Percentiles rank a stretch among this genome's conserved stretches.
Conservation (phyloP, 164 flowering plant species). For the Magnolia sinica region DNA sequence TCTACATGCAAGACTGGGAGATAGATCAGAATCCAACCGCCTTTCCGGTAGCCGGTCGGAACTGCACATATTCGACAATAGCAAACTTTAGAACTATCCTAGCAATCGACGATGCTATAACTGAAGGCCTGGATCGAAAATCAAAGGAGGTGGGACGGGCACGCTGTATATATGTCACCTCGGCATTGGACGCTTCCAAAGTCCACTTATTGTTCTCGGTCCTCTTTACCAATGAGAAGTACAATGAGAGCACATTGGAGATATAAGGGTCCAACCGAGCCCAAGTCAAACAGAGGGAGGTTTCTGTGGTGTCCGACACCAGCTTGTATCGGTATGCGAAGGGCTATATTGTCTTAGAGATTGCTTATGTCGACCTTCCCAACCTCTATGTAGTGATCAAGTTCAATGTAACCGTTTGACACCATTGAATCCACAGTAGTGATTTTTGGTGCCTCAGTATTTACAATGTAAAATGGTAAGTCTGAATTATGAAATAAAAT, state of each 20-base stretch:
- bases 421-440: background rate
- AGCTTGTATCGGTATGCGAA: background rate
- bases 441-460: background rate
- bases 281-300: background rate
- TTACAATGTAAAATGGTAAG: background rate
- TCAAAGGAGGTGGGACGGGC: constrained; percentile 1
- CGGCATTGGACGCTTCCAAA: background rate
- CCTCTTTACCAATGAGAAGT: background rate
- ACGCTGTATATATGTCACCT: background rate
- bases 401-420: background rate
- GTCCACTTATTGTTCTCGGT: constrained; percentile 1
- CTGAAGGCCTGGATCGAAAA: background rate
- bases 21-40: background rate
- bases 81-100: background rate
- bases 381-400: background rate
- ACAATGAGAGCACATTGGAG: constrained; percentile 4
- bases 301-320: constrained; percentile 1
- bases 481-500: background rate
- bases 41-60: background rate
- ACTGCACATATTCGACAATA: background rate
- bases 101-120: background rate
- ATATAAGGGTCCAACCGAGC: background rate
- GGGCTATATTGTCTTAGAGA: background rate
- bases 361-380: background rate
- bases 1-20: constrained; percentile 5